A percentile compares a stretch with the other conserved stretches of the same genome.
Evolutionary conservation across 202 grass and related monocot genomes (phyloP).

Genomic region (Hordeum pubiflorum): DNA sequence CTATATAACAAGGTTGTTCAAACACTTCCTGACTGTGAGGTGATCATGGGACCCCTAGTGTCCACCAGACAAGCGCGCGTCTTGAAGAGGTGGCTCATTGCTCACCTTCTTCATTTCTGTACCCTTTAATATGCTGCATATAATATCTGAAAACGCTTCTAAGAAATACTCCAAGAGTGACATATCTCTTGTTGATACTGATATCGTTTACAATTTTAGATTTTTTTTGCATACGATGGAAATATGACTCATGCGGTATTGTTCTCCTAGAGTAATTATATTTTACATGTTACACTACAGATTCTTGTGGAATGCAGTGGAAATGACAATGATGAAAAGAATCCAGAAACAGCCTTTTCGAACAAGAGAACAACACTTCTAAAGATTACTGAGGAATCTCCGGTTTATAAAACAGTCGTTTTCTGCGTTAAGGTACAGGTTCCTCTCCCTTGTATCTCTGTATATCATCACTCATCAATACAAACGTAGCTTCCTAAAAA

Average conservation of each 20-base stretch:
- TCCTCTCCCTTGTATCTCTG: background rate
- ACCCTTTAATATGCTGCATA: background rate
- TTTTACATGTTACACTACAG: constrained; percentile 34
- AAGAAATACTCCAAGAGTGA: background rate
- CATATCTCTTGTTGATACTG: background rate
- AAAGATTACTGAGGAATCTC: constrained; percentile 53
- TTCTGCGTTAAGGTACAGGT: constrained; percentile 74
- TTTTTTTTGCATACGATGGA: background rate
- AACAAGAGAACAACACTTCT: constrained; percentile 70
- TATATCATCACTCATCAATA: background rate
- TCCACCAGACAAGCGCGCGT: too few relatives aligned
- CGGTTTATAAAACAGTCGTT: constrained; percentile 63
- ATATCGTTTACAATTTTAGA: background rate
- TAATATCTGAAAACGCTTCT: background rate
- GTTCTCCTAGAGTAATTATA: constrained; percentile 3
- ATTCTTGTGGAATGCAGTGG: constrained; percentile 93
- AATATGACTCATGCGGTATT: background rate
- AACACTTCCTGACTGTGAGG: too few relatives aligned
- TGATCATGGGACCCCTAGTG: too few relatives aligned
- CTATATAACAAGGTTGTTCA: too few relatives aligned
- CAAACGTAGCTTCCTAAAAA: background rate
- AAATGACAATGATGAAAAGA: constrained; percentile 57
- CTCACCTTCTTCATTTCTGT: background rate
- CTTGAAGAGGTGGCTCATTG: background rate
- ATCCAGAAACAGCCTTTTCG: constrained; percentile 62